phyloP scores from a whole-genome alignment of 768 basidiomycete genomes.

The button mushroom (Agaricus bisporus) region DNA sequence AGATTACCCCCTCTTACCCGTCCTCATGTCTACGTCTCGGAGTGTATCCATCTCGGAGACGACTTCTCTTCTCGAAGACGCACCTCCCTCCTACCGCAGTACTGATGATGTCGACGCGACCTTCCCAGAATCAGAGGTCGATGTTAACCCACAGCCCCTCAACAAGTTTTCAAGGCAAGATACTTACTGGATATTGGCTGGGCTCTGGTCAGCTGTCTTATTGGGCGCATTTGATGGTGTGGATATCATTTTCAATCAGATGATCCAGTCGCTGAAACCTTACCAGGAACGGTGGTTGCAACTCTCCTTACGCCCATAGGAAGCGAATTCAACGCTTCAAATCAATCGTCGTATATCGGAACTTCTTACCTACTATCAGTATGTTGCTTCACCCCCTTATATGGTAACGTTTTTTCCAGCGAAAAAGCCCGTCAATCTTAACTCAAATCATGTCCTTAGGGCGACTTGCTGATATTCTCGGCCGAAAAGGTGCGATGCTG shows the following conservation, averaged over 20 bases:
- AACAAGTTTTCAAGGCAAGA: slow-evolving; percentile 48
- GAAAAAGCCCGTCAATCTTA: slow-evolving; percentile 1
- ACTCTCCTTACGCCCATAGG: slow-evolving; percentile 83
- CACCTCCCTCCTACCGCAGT: slow-evolving; percentile 41
- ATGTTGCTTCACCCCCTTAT: slow-evolving; percentile 87
- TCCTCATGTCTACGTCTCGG: slow-evolving; percentile 10
- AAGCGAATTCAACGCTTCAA: slow-evolving; percentile 74
- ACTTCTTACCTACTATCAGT: slow-evolving; percentile 84
- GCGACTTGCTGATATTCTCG: slow-evolving; percentile 78
- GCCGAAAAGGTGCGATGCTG: slow-evolving; percentile 83
- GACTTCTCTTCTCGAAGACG: slow-evolving; percentile 49
- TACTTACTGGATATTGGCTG: slow-evolving; percentile 65
- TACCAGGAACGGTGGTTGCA: slow-evolving; percentile 76
- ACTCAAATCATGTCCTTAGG: slow-evolving; percentile 37
- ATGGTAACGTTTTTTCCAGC: slow-evolving; percentile 43
- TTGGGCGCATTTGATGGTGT: slow-evolving; percentile 81
- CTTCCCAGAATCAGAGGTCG: slow-evolving; percentile 21
- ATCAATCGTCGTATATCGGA: slow-evolving; percentile 82
- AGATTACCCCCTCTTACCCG: slow-evolving; percentile 9
- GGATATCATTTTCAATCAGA: slow-evolving; percentile 15
- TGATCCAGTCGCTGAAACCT: slow-evolving; percentile 6
- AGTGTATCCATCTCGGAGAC: slow-evolving; percentile 45
- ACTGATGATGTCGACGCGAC: slow-evolving; percentile 32
- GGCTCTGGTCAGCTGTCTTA: slow-evolving; percentile 79
- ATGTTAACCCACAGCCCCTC: slow-evolving; percentile 23